Conservation (phyloP, 2,329 filamentous ascomycete species). For the Cladosporium oxysporum region DNA sequence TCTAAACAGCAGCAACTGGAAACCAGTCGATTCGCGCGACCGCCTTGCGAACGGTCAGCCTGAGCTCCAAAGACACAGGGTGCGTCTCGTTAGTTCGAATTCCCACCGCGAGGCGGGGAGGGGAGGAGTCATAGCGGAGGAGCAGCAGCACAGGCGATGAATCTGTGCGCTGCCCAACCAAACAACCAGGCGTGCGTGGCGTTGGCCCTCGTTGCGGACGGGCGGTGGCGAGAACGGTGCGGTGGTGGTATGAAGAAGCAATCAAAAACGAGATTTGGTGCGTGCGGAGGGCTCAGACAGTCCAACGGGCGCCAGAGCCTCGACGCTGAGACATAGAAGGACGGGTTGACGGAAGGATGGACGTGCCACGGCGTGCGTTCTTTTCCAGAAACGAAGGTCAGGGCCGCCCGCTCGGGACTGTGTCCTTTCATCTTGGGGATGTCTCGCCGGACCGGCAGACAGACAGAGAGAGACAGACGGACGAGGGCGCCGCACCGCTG, state of each 20-base stretch:
- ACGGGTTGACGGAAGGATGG: constrained; percentile 6
- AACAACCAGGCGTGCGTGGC: not conserved
- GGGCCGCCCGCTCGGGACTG: constrained; percentile 1
- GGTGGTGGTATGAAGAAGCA: constrained; percentile 7
- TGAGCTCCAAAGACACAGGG: constrained; percentile 3
- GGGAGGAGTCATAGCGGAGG: constrained; percentile 6
- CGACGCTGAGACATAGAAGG: constrained; percentile 8
- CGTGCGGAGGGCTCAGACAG: constrained; percentile 3
- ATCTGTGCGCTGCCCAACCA: constrained; percentile 17
- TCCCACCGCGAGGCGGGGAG: constrained; percentile 2
- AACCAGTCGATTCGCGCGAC: constrained; percentile 14
- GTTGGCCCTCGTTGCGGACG: not conserved
- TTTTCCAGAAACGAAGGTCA: constrained; percentile 16
- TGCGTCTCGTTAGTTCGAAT: constrained; percentile 11
- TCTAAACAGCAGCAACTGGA: constrained; percentile 11
- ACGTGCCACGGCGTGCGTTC: not conserved
- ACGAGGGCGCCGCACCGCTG: not conserved
- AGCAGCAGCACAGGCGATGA: constrained; percentile 1
- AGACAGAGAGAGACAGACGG: not conserved
- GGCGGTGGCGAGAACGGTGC: not conserved
- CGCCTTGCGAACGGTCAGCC: constrained; percentile 7
- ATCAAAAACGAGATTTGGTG: constrained; percentile 17
- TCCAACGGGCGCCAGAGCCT: constrained; percentile 7
- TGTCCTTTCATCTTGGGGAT: constrained; percentile 13
- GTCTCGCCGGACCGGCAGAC: not conserved